These are phyloP conservation scores for Backusella liffmaniae DNA, from an alignment of 192 early-diverging fungal species.

Conservation along the genomic window DNA sequence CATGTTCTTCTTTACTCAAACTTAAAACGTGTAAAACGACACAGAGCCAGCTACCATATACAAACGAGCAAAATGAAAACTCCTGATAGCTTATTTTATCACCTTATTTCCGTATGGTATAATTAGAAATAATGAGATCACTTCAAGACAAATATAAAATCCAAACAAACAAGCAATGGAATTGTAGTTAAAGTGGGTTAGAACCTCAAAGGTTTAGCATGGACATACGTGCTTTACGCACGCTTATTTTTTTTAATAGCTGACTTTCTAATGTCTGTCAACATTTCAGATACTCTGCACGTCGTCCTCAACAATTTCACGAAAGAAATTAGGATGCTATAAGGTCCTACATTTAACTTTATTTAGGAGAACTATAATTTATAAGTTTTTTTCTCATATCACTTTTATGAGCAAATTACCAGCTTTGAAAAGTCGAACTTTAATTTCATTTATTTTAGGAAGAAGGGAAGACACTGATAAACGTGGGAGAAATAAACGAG, in stretches of 20 bases:
- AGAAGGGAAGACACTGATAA: background rate
- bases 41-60: background rate
- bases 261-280: background rate
- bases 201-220: background rate
- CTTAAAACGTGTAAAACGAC: background rate
- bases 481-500: background rate
- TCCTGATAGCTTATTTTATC: background rate
- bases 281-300: background rate
- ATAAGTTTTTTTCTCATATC: background rate
- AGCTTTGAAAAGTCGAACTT: background rate
- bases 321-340: background rate
- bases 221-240: background rate
- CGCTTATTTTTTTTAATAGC: background rate
- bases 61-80: background rate
- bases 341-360: conserved; percentile 2
- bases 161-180: background rate
- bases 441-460: background rate
- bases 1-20: background rate
- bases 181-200: background rate
- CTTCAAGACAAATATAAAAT: background rate
- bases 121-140: background rate
- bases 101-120: background rate
- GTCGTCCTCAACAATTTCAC: background rate
- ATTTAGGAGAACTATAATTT: background rate
- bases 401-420: background rate